phyloP scores from a whole-genome alignment of 2,329 filamentous ascomycete species.

The Arthrobotrys megalospora region DNA sequence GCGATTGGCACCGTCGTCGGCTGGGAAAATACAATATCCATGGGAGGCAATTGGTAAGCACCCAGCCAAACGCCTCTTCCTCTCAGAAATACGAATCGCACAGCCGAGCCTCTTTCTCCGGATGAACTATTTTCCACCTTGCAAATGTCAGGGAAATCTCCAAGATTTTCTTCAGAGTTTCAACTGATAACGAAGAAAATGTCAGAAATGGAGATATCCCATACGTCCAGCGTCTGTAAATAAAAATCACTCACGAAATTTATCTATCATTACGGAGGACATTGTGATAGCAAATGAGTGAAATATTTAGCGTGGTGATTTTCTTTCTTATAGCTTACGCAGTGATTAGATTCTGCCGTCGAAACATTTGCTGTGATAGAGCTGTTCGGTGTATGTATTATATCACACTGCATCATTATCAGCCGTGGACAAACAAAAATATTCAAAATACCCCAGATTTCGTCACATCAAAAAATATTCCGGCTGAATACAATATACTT shows the following conservation, averaged over 20 bases:
- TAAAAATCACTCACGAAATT: slow-evolving; percentile 7
- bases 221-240: neutral
- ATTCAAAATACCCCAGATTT: slow-evolving; percentile 23
- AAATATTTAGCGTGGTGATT: neutral
- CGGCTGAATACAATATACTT: slow-evolving; percentile 13
- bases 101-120: slow-evolving; percentile 41
- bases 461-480: slow-evolving; percentile 21
- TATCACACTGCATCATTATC: slow-evolving; percentile 18
- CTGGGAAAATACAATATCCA: slow-evolving; percentile 35
- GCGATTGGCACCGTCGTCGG: slow-evolving; percentile 25
- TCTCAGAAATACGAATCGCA: slow-evolving; percentile 9
- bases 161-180: slow-evolving; percentile 11
- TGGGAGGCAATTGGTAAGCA: slow-evolving; percentile 37
- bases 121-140: slow-evolving; percentile 62
- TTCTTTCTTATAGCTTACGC: slow-evolving; percentile 4
- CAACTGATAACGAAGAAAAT: neutral
- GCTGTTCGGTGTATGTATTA: neutral
- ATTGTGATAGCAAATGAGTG: neutral
- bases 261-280: neutral
- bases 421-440: slow-evolving; percentile 3
- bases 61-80: slow-evolving; percentile 17
- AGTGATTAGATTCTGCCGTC: neutral
- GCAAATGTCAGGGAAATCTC: slow-evolving; percentile 51
- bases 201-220: slow-evolving; percentile 4
- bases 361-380: neutral